Evolutionary conservation across 805 yeast genomes (phyloP).

Genomic region (Wickerhamiella brachini): DNA sequence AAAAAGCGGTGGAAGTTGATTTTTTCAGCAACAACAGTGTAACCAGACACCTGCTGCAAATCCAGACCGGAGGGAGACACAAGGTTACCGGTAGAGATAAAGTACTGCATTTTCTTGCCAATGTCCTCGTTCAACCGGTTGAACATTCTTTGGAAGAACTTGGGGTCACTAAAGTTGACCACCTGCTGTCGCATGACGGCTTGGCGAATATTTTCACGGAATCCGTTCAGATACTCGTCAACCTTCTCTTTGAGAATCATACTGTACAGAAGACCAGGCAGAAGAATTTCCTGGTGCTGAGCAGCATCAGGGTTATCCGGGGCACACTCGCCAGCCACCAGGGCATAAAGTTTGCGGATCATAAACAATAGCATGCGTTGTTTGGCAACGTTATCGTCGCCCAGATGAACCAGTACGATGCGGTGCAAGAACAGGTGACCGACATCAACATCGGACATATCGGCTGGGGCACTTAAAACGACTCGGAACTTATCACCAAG

Average conservation of each 20-base stretch:
- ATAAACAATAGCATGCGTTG: slow-evolving; percentile 79
- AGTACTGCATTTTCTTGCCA: slow-evolving; percentile 88
- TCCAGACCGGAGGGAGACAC: slow-evolving; percentile 95
- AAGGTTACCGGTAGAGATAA: slow-evolving; percentile 91
- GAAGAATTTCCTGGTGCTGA: slow-evolving; percentile 91
- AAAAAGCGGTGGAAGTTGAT: slow-evolving; percentile 93
- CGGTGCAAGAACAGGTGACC: slow-evolving; percentile 72
- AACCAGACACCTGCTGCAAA: slow-evolving; percentile 95
- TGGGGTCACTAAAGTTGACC: slow-evolving; percentile 70
- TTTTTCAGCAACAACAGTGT: slow-evolving; percentile 96
- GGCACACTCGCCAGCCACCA: slow-evolving; percentile 92
- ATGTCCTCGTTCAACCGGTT: slow-evolving; percentile 77
- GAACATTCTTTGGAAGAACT: slow-evolving; percentile 70
- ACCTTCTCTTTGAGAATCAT: slow-evolving; percentile 94
- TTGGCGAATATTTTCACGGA: slow-evolving; percentile 58
- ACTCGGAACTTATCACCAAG: slow-evolving; percentile 93
- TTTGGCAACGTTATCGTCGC: slow-evolving; percentile 53
- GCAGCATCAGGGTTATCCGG: slow-evolving; percentile 99
- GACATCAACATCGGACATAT: slow-evolving; percentile 76
- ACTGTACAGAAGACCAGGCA: slow-evolving; percentile 93
- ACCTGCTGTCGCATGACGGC: slow-evolving; percentile 69
- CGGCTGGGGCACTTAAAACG: slow-evolving; percentile 80
- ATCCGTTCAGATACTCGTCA: slow-evolving; percentile 73
- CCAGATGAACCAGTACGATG: slow-evolving; percentile 81
- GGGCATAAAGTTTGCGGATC: slow-evolving; percentile 87